Percentiles rank a stretch among this genome's conserved stretches.
phyloP scores from a whole-genome alignment of 2,329 filamentous ascomycete genomes.

The Exophiala phaeomuriformis region DNA sequence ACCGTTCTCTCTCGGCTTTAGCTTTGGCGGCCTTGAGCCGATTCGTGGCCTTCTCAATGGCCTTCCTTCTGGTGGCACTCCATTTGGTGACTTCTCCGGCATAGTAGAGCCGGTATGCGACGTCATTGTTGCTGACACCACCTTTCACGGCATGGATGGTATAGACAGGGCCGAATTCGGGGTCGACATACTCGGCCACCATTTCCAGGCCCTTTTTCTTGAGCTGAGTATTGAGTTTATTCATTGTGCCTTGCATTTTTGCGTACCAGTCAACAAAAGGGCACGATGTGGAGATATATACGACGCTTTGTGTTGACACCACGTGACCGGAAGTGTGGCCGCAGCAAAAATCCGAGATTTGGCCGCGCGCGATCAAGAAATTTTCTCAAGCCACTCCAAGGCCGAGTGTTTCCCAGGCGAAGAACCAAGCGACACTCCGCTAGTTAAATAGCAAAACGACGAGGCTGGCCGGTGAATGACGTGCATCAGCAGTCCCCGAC shows the following conservation, averaged over 20 bases:
- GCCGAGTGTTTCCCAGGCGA: neutral
- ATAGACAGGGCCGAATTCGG: conserved; percentile 14
- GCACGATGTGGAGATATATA: neutral
- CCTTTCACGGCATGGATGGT: conserved; percentile 13
- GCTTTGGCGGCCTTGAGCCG: conserved; percentile 5
- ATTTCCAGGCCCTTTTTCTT: conserved; percentile 16
- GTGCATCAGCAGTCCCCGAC: neutral
- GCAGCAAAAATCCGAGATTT: conserved; percentile 10
- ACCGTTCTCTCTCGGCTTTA: conserved; percentile 1
- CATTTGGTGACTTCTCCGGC: conserved; percentile 14
- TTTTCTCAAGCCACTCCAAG: conserved; percentile 2
- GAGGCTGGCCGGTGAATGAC: conserved; percentile 1
- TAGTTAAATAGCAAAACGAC: neutral
- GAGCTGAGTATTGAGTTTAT: conserved; percentile 12
- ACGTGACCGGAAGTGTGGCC: conserved; percentile 18
- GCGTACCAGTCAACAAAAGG: no score
- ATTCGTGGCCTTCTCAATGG: conserved; percentile 10
- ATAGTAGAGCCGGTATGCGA: conserved; percentile 17
- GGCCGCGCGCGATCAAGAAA: neutral
- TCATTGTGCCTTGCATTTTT: conserved; percentile 1
- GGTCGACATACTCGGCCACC: conserved; percentile 12
- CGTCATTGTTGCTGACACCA: conserved; percentile 15
- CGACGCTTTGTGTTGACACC: neutral
- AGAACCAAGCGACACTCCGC: neutral
- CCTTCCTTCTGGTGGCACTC: conserved; percentile 16